These are phyloP conservation scores for Neofusicoccum ribis DNA, from an alignment of 2,329 filamentous ascomycete genomes.

Conservation along the genomic window DNA sequence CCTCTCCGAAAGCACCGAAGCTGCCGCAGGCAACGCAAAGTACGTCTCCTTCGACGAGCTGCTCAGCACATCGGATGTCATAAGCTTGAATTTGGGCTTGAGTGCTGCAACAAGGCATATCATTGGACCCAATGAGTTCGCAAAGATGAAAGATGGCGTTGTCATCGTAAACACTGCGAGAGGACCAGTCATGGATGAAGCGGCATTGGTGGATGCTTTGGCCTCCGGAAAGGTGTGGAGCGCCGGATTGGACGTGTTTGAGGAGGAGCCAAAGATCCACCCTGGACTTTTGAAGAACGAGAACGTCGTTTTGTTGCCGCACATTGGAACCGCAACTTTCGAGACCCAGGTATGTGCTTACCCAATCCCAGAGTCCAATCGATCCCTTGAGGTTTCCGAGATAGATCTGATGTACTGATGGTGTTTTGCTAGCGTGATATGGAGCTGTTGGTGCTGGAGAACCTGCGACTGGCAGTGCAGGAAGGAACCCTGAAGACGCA, in stretches of 20 bases:
- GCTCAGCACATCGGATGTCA: constrained; percentile 54
- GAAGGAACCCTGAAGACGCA: constrained; percentile 60
- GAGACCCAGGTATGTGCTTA: constrained; percentile 53
- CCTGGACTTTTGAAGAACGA: constrained; percentile 50
- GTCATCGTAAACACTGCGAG: constrained; percentile 60
- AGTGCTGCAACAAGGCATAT: constrained; percentile 54
- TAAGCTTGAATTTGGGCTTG: constrained; percentile 57
- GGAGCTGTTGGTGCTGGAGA: constrained; percentile 60
- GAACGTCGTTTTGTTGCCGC: constrained; percentile 58
- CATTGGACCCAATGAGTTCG: constrained; percentile 53
- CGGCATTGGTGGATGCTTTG: constrained; percentile 54
- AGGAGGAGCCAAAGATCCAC: constrained; percentile 57
- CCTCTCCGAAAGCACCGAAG: constrained; percentile 34
- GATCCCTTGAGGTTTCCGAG: not conserved
- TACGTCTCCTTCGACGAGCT: constrained; percentile 60
- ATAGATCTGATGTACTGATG: constrained; percentile 6
- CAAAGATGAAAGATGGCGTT: constrained; percentile 56
- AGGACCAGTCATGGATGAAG: constrained; percentile 59
- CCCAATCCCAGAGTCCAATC: not conserved
- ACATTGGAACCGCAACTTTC: constrained; percentile 61
- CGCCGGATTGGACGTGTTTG: constrained; percentile 59
- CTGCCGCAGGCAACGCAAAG: constrained; percentile 47
- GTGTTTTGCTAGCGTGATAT: constrained; percentile 48
- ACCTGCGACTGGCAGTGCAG: constrained; percentile 58
- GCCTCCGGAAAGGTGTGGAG: constrained; percentile 56